Conservation (phyloP, 208 protist genomes). For the Trypanosomatidae sp. region DNA sequence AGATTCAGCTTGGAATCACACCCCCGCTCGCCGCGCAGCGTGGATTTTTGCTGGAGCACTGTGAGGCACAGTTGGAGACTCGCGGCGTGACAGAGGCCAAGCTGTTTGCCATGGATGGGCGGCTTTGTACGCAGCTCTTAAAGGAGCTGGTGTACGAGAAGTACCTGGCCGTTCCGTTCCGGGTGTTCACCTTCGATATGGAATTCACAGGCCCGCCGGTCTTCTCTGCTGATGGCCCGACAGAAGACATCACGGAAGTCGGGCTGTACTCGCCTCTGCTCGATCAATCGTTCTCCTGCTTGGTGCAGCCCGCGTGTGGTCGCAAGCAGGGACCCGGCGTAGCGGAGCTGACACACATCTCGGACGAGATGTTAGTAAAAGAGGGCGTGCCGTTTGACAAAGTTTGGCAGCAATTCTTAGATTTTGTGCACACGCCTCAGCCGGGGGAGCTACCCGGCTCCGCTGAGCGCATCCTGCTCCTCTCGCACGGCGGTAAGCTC, state of each 20-base stretch:
- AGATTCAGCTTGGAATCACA: too few species aligned
- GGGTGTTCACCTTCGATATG: conserved; percentile 89
- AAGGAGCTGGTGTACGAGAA: too few species aligned
- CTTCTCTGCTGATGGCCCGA: conserved; percentile 84
- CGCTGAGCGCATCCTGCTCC: conserved; percentile 61
- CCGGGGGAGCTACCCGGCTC: conserved; percentile 63
- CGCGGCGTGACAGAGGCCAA: too few species aligned
- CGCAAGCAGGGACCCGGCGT: conserved; percentile 63
- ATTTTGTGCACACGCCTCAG: conserved; percentile 72
- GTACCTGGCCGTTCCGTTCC: conserved; percentile 88
- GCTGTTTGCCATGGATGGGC: too few species aligned
- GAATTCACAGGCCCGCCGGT: conserved; percentile 87
- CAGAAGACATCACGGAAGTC: conserved; percentile 89
- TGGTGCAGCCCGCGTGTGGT: conserved; percentile 65
- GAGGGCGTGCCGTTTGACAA: conserved; percentile 76
- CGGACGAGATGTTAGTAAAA: conserved; percentile 65
- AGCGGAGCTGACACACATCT: conserved; percentile 72
- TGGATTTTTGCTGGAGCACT: too few species aligned
- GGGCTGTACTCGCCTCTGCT: conserved; percentile 78
- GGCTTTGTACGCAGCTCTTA: too few species aligned
- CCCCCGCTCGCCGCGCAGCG: too few species aligned
- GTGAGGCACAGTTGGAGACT: too few species aligned
- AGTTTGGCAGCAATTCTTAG: conserved; percentile 72
- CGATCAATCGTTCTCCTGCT: conserved; percentile 69
- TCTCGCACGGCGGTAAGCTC: conserved; percentile 89